phyloP scores from a whole-genome alignment of 345 rosid species.

The Moricandia moricandioides region DNA sequence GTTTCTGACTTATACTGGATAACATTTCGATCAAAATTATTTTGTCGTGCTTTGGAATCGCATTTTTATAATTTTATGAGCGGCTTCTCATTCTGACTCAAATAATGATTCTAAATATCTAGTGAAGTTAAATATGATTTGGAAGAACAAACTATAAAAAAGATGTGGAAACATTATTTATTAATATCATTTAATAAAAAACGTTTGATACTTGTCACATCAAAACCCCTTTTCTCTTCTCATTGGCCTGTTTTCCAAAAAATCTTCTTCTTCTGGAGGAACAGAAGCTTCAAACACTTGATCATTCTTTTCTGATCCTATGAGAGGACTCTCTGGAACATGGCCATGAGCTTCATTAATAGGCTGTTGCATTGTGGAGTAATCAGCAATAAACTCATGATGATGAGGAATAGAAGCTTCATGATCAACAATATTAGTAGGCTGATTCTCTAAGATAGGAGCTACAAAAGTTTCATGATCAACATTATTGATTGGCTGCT shows the following conservation, averaged over 20 bases:
- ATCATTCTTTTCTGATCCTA: background rate
- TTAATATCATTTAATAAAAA: background rate
- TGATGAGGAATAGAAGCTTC: background rate
- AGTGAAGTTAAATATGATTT: background rate
- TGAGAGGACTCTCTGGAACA: background rate
- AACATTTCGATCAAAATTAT: background rate
- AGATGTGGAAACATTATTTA: background rate
- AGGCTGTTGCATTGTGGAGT: background rate
- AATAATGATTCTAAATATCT: background rate
- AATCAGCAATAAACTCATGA: background rate
- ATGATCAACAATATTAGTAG: background rate
- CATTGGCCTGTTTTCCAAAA: slow-evolving; percentile 7
- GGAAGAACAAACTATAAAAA: slow-evolving; percentile 12
- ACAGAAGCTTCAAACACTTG: too few relatives aligned
- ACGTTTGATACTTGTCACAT: slow-evolving; percentile 37
- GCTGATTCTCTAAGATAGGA: background rate
- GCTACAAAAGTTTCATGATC: background rate
- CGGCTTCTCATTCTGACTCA: background rate
- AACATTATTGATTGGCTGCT: too few relatives aligned
- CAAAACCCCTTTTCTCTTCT: slow-evolving; percentile 15
- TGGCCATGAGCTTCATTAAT: background rate
- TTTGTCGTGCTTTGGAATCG: background rate
- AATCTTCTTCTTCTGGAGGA: too few relatives aligned
- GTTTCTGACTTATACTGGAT: background rate
- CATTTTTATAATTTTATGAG: background rate